Evolutionary conservation across 148 eudicot genomes (phyloP), one percentile per base, ranked within the genome.

Genomic region (Cornus kousa): DNA sequence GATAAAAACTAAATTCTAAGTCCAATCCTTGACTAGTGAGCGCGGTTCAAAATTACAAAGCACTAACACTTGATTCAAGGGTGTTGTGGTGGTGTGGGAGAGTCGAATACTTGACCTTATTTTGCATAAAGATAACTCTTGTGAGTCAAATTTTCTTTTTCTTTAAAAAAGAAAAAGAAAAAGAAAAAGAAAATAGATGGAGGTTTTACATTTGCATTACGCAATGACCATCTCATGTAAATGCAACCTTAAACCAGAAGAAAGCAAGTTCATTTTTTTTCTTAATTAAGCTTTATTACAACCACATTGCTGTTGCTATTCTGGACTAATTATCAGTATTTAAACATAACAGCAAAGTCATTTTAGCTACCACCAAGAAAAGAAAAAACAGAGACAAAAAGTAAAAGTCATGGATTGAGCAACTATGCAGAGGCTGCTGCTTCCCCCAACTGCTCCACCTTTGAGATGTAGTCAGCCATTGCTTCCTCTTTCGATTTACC

Each of bases 21-120:
- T 35, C 37, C 37, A 35, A 35, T 35, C 37, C 37, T 35, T 35
- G 37, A 2, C 37, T 35, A 4, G 4, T 35, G 37, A 35, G 5
- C 5, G 1, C 5, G 37, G 37, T 35, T 35, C 37, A 35, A 35
- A 35, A 35, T 35, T 28, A 28, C 28, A 28, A 28, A 28, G 1
- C 28, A 28, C 28, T 28, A 28, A 1, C 28, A 28, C 28, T 28
- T 28, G 1, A 28, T 1, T 28, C 1, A 28, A 28, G 28, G 28
- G 28, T 28, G 28, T 28, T 28, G 28, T 28, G 28, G 28, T 28
- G 28, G 0, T 28, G 28, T 28, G 0, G 28, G 28, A 28, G 1
- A 2, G 2, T 13, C 22, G 66, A 22, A 68, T 40, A 5, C n/a
- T n/a, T n/a, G 16, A 86, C 88, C 88, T 55, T 75, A 80, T 55